Base-by-base conservation (phyloP, 75 land plant species). In the Sequoiadendron giganteum region DNA sequence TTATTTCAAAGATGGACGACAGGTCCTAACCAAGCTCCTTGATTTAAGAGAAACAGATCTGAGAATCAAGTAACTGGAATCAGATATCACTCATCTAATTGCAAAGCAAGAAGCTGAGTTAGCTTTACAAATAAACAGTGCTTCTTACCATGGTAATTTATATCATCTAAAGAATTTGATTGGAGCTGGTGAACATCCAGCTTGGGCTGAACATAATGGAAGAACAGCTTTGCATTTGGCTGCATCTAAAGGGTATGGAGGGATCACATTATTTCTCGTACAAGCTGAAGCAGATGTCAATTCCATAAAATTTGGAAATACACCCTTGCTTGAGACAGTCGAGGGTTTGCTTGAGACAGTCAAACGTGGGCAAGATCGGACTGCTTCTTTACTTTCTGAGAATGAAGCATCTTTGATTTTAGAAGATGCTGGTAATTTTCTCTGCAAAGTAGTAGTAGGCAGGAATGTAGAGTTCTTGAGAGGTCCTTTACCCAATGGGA, bases 251-350 rank as follows among this genome's bases (percentile, higher is more conserved):
- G 95, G 98, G 38, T 88, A 93, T 87, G 94, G 90, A 86, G 98
- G 93, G 48, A 90, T 96, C 56, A 85, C 87, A 3, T 0, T 38
- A 38, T 93, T 95, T 70, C 93, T 97, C n/a, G 85, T 97, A 47
- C 85, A 93, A 83, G 90, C 90, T 76, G 94, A 93, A 18, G 96
- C 92, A 11, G 91, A 95, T 15, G 79, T 94, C 54, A 92, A 94
- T 49, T 42, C 38, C 9, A 97, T 96, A 97, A 91, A 94, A 43
- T 91, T 91, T 88, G 99, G 99, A 30, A 93, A 92, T 68, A 92
- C 93, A 16, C 99, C 97, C 13, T 92, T 96, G 85, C 83, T 93
- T 34, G 95, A 96, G 89, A 96, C 98, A 54, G 89, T 96, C 36
- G 94, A 93, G 90, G 83, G 89, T n/a, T 92, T 96, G 85, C 83